Conservation (phyloP, 1,284 basidiomycete species). For the Pisolithus thermaeus region DNA sequence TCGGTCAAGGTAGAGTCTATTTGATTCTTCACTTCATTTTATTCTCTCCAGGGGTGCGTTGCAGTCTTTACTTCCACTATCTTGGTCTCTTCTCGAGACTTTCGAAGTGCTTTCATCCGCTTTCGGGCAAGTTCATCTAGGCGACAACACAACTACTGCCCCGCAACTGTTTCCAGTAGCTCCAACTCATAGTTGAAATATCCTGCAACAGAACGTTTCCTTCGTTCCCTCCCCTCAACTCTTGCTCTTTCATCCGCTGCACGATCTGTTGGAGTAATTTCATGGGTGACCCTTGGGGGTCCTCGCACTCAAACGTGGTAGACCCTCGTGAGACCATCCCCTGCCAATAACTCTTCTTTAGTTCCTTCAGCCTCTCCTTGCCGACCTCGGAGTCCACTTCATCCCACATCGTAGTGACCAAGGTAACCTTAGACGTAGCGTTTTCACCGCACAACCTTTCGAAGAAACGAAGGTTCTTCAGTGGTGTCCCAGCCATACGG, state of each 20-base stretch:
- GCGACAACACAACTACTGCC: slow-evolving; percentile 6
- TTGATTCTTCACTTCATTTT: background rate
- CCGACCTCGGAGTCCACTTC: slow-evolving; percentile 8
- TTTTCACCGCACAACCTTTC: background rate
- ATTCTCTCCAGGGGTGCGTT: background rate
- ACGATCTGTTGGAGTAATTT: slow-evolving; percentile 8
- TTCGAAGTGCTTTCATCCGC: slow-evolving; percentile 5
- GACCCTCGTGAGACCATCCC: slow-evolving; percentile 9
- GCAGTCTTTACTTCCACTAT: background rate
- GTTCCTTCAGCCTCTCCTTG: slow-evolving; percentile 5
- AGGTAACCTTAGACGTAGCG: background rate
- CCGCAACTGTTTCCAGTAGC: slow-evolving; percentile 4
- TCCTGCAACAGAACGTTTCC: slow-evolving; percentile 2
- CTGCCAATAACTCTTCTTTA: slow-evolving; percentile 9
- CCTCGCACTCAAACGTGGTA: slow-evolving; percentile 1
- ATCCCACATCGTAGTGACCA: slow-evolving; percentile 13
- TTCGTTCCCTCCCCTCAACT: background rate
- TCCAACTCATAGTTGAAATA: slow-evolving; percentile 6
- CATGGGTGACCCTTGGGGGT: slow-evolving; percentile 6
- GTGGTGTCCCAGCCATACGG: background rate
- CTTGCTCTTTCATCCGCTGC: background rate
- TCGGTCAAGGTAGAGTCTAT: background rate
- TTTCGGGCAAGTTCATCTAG: slow-evolving; percentile 4
- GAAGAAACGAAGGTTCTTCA: background rate
- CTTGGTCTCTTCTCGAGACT: background rate